Conservation (phyloP, 192 early-diverging fungal genomes). For the Linnemannia hyalina region DNA sequence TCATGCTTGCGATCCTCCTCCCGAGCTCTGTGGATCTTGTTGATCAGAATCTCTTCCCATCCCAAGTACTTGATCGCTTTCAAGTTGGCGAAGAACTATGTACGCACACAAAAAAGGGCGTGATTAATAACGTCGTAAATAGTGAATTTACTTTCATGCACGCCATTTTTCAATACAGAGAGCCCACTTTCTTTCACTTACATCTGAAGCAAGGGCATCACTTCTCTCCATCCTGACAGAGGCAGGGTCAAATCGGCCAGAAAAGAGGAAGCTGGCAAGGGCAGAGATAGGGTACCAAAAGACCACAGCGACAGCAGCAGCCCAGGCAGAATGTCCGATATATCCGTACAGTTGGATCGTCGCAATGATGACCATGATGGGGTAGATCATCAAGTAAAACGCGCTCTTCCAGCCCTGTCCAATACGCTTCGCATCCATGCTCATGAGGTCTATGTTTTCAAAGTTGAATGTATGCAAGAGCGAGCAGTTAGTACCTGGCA, state of each 20-base stretch:
- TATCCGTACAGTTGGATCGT: constrained; percentile 40
- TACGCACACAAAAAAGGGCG: neutral
- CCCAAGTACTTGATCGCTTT: constrained; percentile 47
- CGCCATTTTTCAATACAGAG: neutral
- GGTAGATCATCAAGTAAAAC: constrained; percentile 45
- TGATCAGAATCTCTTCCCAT: constrained; percentile 47
- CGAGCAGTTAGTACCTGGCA: neutral
- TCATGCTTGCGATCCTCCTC: constrained; percentile 31
- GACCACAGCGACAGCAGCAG: constrained; percentile 34
- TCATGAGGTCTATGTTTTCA: constrained; percentile 27
- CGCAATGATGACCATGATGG: constrained; percentile 30
- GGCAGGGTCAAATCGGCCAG: constrained; percentile 45
- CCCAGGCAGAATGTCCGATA: constrained; percentile 51
- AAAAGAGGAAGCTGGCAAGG: constrained; percentile 53
- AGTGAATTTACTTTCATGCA: neutral
- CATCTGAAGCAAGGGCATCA: constrained; percentile 46
- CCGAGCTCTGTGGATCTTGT: constrained; percentile 30
- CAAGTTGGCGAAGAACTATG: constrained; percentile 44
- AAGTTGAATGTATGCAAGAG: neutral
- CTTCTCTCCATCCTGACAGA: constrained; percentile 36
- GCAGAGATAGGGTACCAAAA: constrained; percentile 54
- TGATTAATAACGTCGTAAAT: neutral
- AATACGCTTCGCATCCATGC: constrained; percentile 43
- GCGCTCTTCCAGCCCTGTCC: constrained; percentile 47
- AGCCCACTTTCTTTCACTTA: constrained; percentile 8